Evolutionary conservation across 2,329 filamentous ascomycete species (phyloP).

Genomic region (Aspergillus sp.): DNA sequence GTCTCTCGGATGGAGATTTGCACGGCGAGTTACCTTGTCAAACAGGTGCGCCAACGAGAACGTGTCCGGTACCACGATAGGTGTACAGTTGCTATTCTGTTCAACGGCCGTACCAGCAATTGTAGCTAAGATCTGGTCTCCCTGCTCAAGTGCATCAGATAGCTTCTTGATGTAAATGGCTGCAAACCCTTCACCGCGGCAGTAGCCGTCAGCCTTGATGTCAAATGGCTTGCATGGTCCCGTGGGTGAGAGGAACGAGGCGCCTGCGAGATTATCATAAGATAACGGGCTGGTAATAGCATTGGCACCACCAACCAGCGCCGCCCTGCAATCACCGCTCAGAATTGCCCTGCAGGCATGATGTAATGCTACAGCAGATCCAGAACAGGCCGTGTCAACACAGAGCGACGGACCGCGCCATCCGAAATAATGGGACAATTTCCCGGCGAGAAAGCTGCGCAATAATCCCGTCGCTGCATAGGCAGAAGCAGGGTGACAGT

Average conservation of each 20-base stretch:
- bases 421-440: conserved; percentile 44
- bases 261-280: conserved; percentile 30
- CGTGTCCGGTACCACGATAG: conserved; percentile 20
- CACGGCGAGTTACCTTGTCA: conserved; percentile 19
- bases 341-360: conserved; percentile 25
- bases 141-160: conserved; percentile 46
- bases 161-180: conserved; percentile 51
- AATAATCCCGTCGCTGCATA: conserved; percentile 34
- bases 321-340: conserved; percentile 22
- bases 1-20: conserved; percentile 23
- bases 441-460: conserved; percentile 27
- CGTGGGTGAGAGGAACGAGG: conserved; percentile 43
- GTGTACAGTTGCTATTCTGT: conserved; percentile 32
- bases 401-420: conserved; percentile 44
- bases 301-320: conserved; percentile 38
- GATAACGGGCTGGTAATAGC: conserved; percentile 29
- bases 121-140: conserved; percentile 46
- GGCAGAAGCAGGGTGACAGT: conserved; percentile 35
- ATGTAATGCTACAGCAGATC: conserved; percentile 37
- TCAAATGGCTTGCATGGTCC: conserved; percentile 52
- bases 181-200: conserved; percentile 50
- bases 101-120: conserved; percentile 35
- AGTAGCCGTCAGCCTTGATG: conserved; percentile 51
- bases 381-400: conserved; percentile 46
- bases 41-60: conserved; percentile 33